Conservation (phyloP, 106 monocot species). For the Alisma plantagoaquatica region DNA sequence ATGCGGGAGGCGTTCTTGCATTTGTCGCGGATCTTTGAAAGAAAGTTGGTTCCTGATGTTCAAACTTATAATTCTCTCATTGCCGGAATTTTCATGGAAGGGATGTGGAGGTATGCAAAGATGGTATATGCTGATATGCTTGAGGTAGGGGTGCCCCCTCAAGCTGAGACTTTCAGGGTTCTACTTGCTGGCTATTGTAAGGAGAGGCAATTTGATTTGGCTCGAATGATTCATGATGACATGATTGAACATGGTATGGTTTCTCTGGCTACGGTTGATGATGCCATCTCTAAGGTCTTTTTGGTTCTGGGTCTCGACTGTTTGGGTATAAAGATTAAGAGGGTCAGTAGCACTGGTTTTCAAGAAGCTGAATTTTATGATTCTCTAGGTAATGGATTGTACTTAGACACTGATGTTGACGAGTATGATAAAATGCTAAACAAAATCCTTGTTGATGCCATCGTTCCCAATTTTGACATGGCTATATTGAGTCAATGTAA, state of each 20-base stretch:
- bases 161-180: conserved; percentile 54
- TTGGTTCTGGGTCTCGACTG: conserved; percentile 49
- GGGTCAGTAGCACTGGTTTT: conserved; percentile 43
- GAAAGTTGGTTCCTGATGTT: conserved; percentile 31
- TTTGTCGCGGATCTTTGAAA: conserved; percentile 61
- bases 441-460: conserved; percentile 32
- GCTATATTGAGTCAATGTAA: conserved; percentile 25
- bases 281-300: conserved; percentile 58
- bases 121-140: conserved; percentile 59
- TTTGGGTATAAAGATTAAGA: conserved; percentile 65
- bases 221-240: conserved; percentile 26
- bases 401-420: conserved; percentile 57
- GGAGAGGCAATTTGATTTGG: conserved; percentile 62
- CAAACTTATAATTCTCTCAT: conserved; percentile 74
- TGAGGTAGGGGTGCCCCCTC: conserved; percentile 31
- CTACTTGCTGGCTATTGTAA: conserved; percentile 78
- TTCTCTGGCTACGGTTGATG: conserved; percentile 23
- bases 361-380: conserved; percentile 86
- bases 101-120: conserved; percentile 38
- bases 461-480: conserved; percentile 48
- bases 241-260: conserved; percentile 29
- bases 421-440: conserved; percentile 40
- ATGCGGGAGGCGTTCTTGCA: conserved; percentile 50
- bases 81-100: conserved; percentile 48
- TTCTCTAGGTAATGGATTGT: conserved; percentile 84